A percentile compares a stretch with the other conserved stretches of the same genome.
Conservation (phyloP, 2,329 filamentous ascomycete species). For the Scedosporium dehoogii region DNA sequence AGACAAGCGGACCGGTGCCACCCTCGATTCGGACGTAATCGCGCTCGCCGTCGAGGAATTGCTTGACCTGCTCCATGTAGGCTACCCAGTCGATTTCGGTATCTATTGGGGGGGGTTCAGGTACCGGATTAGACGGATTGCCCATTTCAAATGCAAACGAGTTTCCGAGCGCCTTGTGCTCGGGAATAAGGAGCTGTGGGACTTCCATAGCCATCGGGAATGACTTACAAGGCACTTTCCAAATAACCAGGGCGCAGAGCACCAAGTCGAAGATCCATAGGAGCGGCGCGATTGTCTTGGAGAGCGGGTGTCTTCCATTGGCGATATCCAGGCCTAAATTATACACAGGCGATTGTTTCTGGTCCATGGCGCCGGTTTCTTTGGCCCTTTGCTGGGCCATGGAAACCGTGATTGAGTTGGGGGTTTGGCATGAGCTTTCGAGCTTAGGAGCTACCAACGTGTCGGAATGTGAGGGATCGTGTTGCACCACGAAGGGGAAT, state of each 20-base stretch:
- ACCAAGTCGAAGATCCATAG: slow-evolving; percentile 61
- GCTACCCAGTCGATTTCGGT: slow-evolving; percentile 97
- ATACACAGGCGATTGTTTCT: slow-evolving; percentile 15
- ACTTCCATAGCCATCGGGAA: neutral
- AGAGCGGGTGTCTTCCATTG: slow-evolving; percentile 38
- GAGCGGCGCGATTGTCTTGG: slow-evolving; percentile 42
- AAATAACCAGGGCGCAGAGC: slow-evolving; percentile 65
- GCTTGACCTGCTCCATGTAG: slow-evolving; percentile 87
- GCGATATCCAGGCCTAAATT: slow-evolving; percentile 27
- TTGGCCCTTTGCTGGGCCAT: neutral
- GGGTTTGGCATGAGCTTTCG: neutral
- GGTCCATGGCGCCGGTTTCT: slow-evolving; percentile 17
- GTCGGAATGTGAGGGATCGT: neutral
- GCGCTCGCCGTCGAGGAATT: slow-evolving; percentile 74
- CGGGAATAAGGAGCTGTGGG: too few species aligned
- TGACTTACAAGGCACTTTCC: slow-evolving; percentile 69
- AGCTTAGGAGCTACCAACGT: neutral
- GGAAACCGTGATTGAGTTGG: too few species aligned
- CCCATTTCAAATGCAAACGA: too few species aligned
- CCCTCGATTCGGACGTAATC: slow-evolving; percentile 82
- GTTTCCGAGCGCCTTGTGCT: too few species aligned
- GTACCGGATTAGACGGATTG: neutral
- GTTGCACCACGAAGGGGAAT: neutral
- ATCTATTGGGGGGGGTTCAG: slow-evolving; percentile 36
- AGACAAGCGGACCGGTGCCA: slow-evolving; percentile 86